Conservation (phyloP, 2,329 filamentous ascomycete genomes). For the Apiospora malaysiana region DNA sequence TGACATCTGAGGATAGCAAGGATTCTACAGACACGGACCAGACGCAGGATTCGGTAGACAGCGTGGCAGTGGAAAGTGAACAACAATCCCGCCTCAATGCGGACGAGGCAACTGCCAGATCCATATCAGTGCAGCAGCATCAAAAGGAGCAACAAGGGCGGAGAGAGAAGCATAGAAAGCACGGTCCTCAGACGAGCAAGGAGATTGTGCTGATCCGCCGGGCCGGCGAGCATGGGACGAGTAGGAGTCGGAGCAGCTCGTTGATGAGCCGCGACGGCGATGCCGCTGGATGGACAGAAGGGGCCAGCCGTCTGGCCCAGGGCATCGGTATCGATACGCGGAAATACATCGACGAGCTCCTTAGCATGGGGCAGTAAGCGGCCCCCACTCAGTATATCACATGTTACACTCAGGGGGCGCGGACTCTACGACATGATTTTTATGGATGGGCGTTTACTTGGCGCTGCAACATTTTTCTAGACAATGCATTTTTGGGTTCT, state of each 20-base stretch:
- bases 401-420: neutral
- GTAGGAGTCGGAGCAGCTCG: conserved; percentile 41
- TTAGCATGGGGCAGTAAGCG: conserved; percentile 55
- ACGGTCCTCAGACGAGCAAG: conserved; percentile 48
- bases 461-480: neutral
- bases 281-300: conserved; percentile 51
- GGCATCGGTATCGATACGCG: conserved; percentile 80
- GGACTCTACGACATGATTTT: neutral
- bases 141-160: conserved; percentile 23
- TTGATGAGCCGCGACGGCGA: conserved; percentile 39
- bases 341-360: conserved; percentile 74
- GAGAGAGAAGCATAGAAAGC: conserved; percentile 18
- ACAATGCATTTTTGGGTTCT: neutral
- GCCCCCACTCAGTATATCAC: neutral
- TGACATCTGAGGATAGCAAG: conserved; percentile 14
- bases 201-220: conserved; percentile 67
- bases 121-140: neutral
- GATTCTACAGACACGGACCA: conserved; percentile 16
- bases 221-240: conserved; percentile 60
- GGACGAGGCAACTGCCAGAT: neutral
- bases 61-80: neutral
- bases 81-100: neutral
- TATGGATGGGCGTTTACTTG: neutral
- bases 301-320: conserved; percentile 67
- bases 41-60: neutral